Evolutionary conservation across 108 stramenopile genomes (phyloP).

Genomic region (Phaeodactylum tricornutum): DNA sequence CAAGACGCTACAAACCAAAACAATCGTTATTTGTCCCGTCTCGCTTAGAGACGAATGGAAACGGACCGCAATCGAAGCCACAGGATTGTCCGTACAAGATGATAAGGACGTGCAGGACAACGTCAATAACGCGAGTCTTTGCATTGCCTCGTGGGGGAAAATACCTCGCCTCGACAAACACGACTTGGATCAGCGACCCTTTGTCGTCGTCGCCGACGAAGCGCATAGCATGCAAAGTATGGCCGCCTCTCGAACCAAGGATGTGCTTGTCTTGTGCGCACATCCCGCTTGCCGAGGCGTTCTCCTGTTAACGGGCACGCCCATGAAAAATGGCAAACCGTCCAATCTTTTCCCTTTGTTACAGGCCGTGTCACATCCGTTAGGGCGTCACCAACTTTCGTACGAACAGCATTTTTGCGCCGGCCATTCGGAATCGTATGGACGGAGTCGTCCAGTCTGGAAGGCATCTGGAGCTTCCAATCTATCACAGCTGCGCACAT

Average conservation of each 20-base stretch:
- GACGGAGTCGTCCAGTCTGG: conserved; percentile 42
- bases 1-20: conserved; percentile 35
- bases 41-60: conserved; percentile 65
- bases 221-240: conserved; percentile 77
- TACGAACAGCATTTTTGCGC: conserved; percentile 73
- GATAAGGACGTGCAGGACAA: conserved; percentile 10
- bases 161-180: conserved; percentile 26
- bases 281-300: conserved; percentile 49
- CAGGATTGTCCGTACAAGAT: conserved; percentile 36
- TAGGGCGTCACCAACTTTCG: conserved; percentile 56
- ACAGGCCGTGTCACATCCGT: conserved; percentile 63
- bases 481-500: conserved; percentile 27
- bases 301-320: conserved; percentile 76
- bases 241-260: conserved; percentile 42
- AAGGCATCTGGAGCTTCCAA: conserved; percentile 42
- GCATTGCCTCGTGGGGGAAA: conserved; percentile 35
- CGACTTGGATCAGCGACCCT: conserved; percentile 17
- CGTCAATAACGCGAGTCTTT: conserved; percentile 8
- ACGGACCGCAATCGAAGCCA: conserved; percentile 48
- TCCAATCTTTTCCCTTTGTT: conserved; percentile 75
- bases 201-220: conserved; percentile 65
- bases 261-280: conserved; percentile 37
- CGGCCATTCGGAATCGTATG: conserved; percentile 33
- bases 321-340: conserved; percentile 87
- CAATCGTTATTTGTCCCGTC: conserved; percentile 56